Conservation (phyloP, 139 green algal genomes). For the Chlamydomonas sp. region DNA sequence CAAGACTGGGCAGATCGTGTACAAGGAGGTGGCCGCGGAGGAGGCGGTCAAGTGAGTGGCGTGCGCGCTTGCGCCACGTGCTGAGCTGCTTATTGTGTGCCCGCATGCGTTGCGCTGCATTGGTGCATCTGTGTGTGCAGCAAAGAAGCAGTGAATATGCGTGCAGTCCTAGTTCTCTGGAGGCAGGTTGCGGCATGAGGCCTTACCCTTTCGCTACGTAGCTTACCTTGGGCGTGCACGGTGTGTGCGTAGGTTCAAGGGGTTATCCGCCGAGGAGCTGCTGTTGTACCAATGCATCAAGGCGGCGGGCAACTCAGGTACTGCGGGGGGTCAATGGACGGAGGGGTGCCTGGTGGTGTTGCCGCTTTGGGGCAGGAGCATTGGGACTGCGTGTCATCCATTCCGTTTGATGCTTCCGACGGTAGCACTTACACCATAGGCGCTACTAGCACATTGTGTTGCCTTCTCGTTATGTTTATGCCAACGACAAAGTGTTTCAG, state of each 20-base stretch:
- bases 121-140: neutral
- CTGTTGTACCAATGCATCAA: constrained; percentile 92
- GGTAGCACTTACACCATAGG: neutral
- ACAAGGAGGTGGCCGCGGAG: constrained; percentile 58
- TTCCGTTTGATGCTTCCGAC: neutral
- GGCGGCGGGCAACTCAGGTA: constrained; percentile 61
- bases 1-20: constrained; percentile 39
- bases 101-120: too few species aligned
- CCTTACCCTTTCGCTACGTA: neutral
- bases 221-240: neutral
- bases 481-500: too few species aligned
- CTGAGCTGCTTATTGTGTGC: neutral
- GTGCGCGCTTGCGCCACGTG: neutral
- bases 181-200: too few species aligned
- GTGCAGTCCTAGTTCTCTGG: too few species aligned
- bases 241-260: constrained; percentile 71
- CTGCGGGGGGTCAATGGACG: neutral
- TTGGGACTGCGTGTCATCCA: neutral
- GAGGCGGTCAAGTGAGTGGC: constrained; percentile 56
- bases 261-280: constrained; percentile 84
- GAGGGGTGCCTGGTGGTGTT: neutral
- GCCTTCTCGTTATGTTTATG: too few species aligned
- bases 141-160: neutral
- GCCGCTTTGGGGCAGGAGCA: neutral
- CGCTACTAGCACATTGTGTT: neutral